phyloP scores from a whole-genome alignment of 1,139 yeast species.

The Hemisphaericaspora xylofermentans region DNA sequence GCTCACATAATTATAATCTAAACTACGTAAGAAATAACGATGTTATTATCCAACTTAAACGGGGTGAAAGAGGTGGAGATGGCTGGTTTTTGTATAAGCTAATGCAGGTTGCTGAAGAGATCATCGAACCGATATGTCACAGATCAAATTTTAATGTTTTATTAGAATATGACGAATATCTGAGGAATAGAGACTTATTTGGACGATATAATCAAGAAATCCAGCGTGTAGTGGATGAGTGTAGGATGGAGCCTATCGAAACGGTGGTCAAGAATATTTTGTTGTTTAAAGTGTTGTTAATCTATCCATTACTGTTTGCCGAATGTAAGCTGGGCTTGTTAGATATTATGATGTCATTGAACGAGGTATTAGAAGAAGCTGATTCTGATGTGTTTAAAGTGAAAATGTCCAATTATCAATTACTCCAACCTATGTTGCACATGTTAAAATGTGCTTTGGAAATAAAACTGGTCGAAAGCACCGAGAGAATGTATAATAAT shows the following conservation, averaged over 20 bases:
- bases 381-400: constrained; percentile 29
- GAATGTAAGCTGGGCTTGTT: constrained; percentile 24
- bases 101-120: constrained; percentile 14
- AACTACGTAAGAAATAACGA: constrained; percentile 22
- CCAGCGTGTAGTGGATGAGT: neutral
- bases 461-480: constrained; percentile 22
- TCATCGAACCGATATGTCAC: constrained; percentile 18
- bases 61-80: constrained; percentile 1
- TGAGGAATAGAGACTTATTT: constrained; percentile 10
- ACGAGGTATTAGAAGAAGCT: constrained; percentile 19
- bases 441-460: constrained; percentile 28
- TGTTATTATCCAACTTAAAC: constrained; percentile 14
- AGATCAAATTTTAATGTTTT: constrained; percentile 18
- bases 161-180: constrained; percentile 10
- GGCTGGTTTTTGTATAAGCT: constrained; percentile 17
- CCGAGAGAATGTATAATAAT: neutral
- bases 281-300: constrained; percentile 33
- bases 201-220: constrained; percentile 4
- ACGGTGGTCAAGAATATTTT: constrained; percentile 13
- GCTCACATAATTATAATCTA: constrained; percentile 27
- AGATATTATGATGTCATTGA: constrained; percentile 23
- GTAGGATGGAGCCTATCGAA: constrained; percentile 8
- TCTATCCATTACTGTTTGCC: constrained; percentile 24
- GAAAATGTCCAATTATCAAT: constrained; percentile 35
- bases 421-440: constrained; percentile 37